Conservation (phyloP, 2,329 filamentous ascomycete genomes). For the Fusarium virguliforme region DNA sequence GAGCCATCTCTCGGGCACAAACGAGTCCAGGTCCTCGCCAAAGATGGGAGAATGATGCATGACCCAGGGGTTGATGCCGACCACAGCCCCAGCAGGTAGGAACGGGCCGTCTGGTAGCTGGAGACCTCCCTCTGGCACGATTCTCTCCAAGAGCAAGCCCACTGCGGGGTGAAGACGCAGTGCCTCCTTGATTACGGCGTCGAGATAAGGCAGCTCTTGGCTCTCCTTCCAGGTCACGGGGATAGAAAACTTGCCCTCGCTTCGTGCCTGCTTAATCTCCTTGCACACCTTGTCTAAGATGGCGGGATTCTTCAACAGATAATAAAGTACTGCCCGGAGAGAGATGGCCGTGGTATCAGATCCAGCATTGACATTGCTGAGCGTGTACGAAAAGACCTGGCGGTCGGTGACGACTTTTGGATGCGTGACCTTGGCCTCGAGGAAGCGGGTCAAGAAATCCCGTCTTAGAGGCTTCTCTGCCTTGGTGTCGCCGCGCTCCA, state of each 20-base stretch:
- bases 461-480: neutral
- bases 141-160: neutral
- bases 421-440: neutral
- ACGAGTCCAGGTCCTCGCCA: neutral
- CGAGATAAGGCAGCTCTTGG: neutral
- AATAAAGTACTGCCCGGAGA: neutral
- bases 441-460: neutral
- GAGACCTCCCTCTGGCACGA: neutral
- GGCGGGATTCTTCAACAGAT: neutral
- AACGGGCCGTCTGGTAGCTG: neutral
- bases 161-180: neutral
- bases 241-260: slow-evolving; percentile 2
- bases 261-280: neutral
- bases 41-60: slow-evolving; percentile 1
- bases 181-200: neutral
- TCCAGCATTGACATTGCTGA: neutral
- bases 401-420: slow-evolving; percentile 1
- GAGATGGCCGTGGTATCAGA: neutral
- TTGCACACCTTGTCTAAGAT: neutral
- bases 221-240: slow-evolving; percentile 11
- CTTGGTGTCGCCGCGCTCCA: neutral
- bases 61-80: slow-evolving; percentile 4
- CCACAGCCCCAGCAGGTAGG: neutral
- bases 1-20: slow-evolving; percentile 1
- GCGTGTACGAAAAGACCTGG: neutral